phyloP scores from a whole-genome alignment of 768 basidiomycete species.

The Calocera viscosa region DNA sequence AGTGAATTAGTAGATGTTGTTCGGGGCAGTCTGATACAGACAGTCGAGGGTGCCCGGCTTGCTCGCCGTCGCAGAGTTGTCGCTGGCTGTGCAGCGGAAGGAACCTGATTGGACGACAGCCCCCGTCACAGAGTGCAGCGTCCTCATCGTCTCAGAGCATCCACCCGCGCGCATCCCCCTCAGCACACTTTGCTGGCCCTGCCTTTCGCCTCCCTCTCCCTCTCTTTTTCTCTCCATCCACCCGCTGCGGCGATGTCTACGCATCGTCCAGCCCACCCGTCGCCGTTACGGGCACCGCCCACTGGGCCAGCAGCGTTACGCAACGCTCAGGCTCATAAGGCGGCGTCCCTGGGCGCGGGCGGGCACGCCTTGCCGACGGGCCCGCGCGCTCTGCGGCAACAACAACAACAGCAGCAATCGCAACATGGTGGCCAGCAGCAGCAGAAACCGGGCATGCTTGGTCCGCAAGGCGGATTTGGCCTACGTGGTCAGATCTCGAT shows the following conservation, averaged over 20 bases:
- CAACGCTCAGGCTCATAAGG: conserved; percentile 5
- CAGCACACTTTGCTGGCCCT: not conserved
- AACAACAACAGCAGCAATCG: conserved; percentile 5
- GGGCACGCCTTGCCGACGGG: not conserved
- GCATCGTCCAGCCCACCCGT: conserved; percentile 7
- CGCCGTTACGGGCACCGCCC: conserved; percentile 9
- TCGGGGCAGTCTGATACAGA: not conserved
- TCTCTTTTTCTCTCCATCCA: not conserved
- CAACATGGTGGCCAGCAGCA: not conserved
- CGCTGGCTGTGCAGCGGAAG: conserved; percentile 9
- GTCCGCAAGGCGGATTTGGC: not conserved
- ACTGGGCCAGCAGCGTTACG: conserved; percentile 7
- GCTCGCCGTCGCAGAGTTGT: conserved; percentile 5
- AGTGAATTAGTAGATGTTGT: not conserved
- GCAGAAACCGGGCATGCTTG: not conserved
- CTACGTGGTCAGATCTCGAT: not conserved
- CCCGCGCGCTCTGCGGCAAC: conserved; percentile 7
- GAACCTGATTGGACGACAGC: conserved; percentile 9
- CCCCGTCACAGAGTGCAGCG: not conserved
- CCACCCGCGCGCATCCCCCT: not conserved
- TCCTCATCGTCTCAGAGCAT: conserved; percentile 7
- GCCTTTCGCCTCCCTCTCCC: not conserved
- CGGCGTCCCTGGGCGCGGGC: conserved; percentile 3
- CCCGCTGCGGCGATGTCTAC: conserved; percentile 4
- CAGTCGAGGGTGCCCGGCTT: not conserved